These are phyloP conservation scores for Stereum hirsutum DNA, from an alignment of 1,284 basidiomycete genomes.

Conservation along the genomic window DNA sequence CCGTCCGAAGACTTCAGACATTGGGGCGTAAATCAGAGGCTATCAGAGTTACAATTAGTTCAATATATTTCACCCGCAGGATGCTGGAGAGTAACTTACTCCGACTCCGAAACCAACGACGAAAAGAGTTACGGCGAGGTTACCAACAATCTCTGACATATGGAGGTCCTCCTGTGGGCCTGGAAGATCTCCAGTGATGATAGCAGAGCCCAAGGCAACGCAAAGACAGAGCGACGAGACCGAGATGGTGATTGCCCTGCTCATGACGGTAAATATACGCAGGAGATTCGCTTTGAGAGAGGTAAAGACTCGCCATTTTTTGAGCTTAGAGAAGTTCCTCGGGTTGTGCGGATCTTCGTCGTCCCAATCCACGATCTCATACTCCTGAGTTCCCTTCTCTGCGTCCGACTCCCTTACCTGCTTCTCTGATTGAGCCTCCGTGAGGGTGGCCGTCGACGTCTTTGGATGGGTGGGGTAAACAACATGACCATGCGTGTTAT, in stretches of 20 bases:
- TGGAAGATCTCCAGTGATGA: conserved; percentile 36
- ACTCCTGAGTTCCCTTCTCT: conserved; percentile 18
- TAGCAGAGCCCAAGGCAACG: conserved; percentile 24
- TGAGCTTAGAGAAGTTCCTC: conserved; percentile 20
- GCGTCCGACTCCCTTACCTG: conserved; percentile 25
- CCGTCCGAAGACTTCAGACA: conserved; percentile 34
- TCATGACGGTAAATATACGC: conserved; percentile 10
- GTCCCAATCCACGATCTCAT: conserved; percentile 23
- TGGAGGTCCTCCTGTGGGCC: conserved; percentile 30
- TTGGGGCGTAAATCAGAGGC: conserved; percentile 35
- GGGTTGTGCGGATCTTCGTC: conserved; percentile 25
- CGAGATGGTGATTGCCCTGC: conserved; percentile 31
- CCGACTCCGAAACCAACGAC: conserved; percentile 18
- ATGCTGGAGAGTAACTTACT: conserved; percentile 15
- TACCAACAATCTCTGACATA: conserved; percentile 17
- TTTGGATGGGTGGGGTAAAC: too few relatives aligned
- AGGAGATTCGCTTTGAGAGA: not conserved
- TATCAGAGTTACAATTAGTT: conserved; percentile 14
- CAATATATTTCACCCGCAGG: not conserved
- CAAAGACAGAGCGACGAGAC: conserved; percentile 38
- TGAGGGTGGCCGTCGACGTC: not conserved
- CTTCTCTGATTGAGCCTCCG: not conserved
- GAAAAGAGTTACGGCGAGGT: conserved; percentile 20
- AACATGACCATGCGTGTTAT: too few relatives aligned
- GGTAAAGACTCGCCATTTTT: conserved; percentile 15